Evolutionary conservation across 768 basidiomycete genomes (phyloP).

Genomic region (Daedalea quercina): DNA sequence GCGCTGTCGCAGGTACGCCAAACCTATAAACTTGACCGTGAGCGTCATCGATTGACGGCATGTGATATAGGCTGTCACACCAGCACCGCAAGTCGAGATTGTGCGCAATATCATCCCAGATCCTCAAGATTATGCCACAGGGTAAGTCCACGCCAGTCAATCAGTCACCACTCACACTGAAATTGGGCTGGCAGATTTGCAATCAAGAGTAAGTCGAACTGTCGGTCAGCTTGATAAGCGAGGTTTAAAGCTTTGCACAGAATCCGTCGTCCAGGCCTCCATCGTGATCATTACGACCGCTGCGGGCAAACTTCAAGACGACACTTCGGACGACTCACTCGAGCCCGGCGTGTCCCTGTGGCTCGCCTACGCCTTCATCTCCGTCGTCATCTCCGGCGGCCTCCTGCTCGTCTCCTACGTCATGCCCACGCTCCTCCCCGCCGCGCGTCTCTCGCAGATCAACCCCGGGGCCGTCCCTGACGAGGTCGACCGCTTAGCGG

Average conservation of each 20-base stretch:
- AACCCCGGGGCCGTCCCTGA: slow-evolving; percentile 21
- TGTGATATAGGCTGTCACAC: slow-evolving; percentile 22
- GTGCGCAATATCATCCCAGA: slow-evolving; percentile 35
- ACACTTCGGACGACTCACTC: slow-evolving; percentile 27
- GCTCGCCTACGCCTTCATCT: slow-evolving; percentile 33
- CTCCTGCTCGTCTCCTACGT: slow-evolving; percentile 26
- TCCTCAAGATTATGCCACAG: slow-evolving; percentile 35
- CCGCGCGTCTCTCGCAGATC: slow-evolving; percentile 32
- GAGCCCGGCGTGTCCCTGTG: slow-evolving; percentile 31
- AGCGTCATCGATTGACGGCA: background rate
- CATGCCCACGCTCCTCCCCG: slow-evolving; percentile 26
- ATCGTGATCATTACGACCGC: slow-evolving; percentile 38
- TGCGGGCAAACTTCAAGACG: slow-evolving; percentile 34
- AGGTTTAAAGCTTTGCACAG: slow-evolving; percentile 13
- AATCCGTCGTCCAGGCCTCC: slow-evolving; percentile 35
- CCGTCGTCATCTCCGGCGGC: slow-evolving; percentile 27
- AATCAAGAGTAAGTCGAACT: slow-evolving; percentile 29
- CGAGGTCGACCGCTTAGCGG: slow-evolving; percentile 27
- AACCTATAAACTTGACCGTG: background rate
- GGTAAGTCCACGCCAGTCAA: slow-evolving; percentile 17
- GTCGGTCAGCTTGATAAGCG: background rate
- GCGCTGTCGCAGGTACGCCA: slow-evolving; percentile 30
- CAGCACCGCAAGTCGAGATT: slow-evolving; percentile 32
- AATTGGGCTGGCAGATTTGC: slow-evolving; percentile 23
- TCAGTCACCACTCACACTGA: slow-evolving; percentile 3